Percentiles rank a stretch among this genome's conserved stretches.
Conservation (phyloP, 1,284 basidiomycete genomes). For the Schizophyllum commune region DNA sequence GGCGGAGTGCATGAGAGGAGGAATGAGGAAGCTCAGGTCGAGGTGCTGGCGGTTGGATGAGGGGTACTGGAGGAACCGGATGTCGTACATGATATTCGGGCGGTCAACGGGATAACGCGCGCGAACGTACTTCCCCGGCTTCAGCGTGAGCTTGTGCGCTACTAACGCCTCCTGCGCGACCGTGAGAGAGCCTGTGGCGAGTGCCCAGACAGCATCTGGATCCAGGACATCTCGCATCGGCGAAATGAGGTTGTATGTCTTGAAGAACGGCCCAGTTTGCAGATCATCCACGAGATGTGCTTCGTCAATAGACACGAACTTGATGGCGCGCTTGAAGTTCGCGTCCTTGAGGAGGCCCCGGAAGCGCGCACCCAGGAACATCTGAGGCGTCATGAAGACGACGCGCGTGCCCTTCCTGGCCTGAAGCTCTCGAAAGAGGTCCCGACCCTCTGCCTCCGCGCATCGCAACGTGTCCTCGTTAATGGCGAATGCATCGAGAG, state of each 20-base stretch:
- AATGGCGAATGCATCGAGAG: conserved; percentile 2
- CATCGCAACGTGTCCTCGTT: conserved; percentile 9
- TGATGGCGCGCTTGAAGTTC: background rate
- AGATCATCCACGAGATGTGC: conserved; percentile 6
- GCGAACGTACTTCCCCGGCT: conserved; percentile 8
- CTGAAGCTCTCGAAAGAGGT: conserved; percentile 3
- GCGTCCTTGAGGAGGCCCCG: background rate
- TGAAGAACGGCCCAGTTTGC: conserved; percentile 5
- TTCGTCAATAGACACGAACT: conserved; percentile 13
- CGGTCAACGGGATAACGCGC: conserved; percentile 14
- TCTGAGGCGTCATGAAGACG: conserved; percentile 13
- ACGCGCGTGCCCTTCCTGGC: conserved; percentile 2
- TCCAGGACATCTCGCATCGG: conserved; percentile 11
- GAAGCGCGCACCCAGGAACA: conserved; percentile 8
- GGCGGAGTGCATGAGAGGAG: conserved; percentile 1
- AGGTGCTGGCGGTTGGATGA: conserved; percentile 7
- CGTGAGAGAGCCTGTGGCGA: conserved; percentile 12
- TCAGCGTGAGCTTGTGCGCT: conserved; percentile 9
- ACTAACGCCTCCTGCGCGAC: conserved; percentile 1
- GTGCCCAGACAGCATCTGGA: conserved; percentile 13
- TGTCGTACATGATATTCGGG: conserved; percentile 15
- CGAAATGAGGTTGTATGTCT: background rate
- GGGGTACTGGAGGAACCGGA: conserved; percentile 13
- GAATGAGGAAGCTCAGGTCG: conserved; percentile 12
- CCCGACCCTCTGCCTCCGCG: conserved; percentile 2